phyloP scores from a whole-genome alignment of 441 rosid genomes.

The Omphalea diandra region DNA sequence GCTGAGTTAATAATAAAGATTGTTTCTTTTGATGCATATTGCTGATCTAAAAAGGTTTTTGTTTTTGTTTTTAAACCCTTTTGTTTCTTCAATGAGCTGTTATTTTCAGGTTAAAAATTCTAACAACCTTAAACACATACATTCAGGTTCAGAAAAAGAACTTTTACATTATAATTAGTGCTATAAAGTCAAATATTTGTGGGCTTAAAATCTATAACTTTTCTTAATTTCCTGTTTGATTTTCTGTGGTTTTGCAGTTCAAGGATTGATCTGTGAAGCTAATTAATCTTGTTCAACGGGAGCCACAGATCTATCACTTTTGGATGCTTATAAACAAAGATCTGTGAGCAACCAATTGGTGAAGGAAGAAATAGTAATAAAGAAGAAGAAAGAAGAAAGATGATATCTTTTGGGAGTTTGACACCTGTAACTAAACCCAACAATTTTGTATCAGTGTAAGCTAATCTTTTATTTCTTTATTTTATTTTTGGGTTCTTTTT shows the following conservation, averaged over 20 bases:
- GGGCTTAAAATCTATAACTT: not conserved
- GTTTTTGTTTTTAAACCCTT: not conserved
- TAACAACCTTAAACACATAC: not conserved
- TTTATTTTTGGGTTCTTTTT: not conserved
- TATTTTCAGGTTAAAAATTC: not conserved
- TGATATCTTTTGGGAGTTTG: conserved; percentile 39
- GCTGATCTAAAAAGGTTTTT: conserved; percentile 24
- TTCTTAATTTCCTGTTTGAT: conserved; percentile 11
- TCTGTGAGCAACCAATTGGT: conserved; percentile 27
- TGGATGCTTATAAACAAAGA: conserved; percentile 33
- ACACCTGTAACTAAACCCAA: conserved; percentile 63
- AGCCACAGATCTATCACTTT: conserved; percentile 44
- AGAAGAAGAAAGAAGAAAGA: not conserved
- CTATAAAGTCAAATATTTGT: not conserved
- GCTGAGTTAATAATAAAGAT: conserved; percentile 11
- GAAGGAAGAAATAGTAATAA: conserved; percentile 18
- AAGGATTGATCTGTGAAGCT: conserved; percentile 36
- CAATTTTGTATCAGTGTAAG: conserved; percentile 38
- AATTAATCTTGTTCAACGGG: conserved; percentile 20
- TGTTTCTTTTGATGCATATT: conserved; percentile 11
- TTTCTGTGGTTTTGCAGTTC: conserved; percentile 27
- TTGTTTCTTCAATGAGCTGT: conserved; percentile 13
- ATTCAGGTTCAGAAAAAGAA: too few species aligned
- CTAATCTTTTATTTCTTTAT: conserved; percentile 15
- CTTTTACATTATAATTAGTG: not conserved